Evolutionary conservation across 768 basidiomycete species (phyloP).

Genomic region (Suillus tomentosus): DNA sequence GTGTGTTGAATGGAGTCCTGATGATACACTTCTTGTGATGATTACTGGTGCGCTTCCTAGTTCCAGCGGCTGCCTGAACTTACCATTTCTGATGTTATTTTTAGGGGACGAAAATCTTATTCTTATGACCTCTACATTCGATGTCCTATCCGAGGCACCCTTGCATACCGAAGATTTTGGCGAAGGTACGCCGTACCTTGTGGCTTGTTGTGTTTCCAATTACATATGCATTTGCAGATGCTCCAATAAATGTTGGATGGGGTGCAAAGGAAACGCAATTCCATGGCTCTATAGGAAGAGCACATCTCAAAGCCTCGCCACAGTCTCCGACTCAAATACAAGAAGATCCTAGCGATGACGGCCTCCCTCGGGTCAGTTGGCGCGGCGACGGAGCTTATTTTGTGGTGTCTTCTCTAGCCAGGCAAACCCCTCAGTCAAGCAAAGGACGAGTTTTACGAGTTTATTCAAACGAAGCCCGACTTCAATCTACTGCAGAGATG

Average conservation of each 20-base stretch:
- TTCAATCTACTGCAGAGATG: constrained; percentile 85
- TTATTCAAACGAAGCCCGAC: constrained; percentile 48
- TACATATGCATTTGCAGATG: constrained; percentile 49
- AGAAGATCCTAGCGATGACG: constrained; percentile 72
- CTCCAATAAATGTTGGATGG: constrained; percentile 96
- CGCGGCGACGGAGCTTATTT: constrained; percentile 92
- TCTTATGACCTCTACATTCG: constrained; percentile 87
- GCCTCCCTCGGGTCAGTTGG: constrained; percentile 80
- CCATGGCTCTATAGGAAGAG: constrained; percentile 92
- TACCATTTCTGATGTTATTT: constrained; percentile 2
- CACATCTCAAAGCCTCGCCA: constrained; percentile 56
- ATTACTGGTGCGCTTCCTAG: constrained; percentile 60
- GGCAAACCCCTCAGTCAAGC: constrained; percentile 24
- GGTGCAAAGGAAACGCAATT: constrained; percentile 97
- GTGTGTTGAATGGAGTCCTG: constrained; percentile 88
- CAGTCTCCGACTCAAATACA: constrained; percentile 41
- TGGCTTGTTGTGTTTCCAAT: constrained; percentile 7
- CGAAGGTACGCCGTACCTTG: constrained; percentile 49
- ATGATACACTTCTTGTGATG: constrained; percentile 83
- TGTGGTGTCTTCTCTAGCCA: constrained; percentile 75
- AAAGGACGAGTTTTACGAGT: constrained; percentile 30
- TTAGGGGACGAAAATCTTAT: constrained; percentile 78
- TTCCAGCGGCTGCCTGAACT: background rate
- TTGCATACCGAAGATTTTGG: constrained; percentile 81
- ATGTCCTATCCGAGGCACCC: constrained; percentile 79